These are phyloP conservation scores for Collybiopsis confluens DNA, from an alignment of 768 basidiomycete species.

Conservation along the genomic window DNA sequence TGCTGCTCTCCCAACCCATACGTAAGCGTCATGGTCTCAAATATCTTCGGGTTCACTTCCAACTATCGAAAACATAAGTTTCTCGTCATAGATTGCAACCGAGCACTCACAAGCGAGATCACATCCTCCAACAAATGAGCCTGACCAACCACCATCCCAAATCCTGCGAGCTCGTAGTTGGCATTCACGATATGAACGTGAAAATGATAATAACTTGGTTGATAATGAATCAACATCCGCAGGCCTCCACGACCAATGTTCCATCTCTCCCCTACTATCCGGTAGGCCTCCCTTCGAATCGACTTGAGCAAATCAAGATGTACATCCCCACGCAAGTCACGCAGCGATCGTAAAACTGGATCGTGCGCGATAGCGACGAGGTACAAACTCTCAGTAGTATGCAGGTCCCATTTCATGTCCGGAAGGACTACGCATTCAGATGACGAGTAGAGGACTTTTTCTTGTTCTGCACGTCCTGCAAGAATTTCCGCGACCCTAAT, in stretches of 20 bases:
- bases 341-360: conserved; percentile 58
- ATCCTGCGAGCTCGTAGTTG: conserved; percentile 51
- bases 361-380: conserved; percentile 75
- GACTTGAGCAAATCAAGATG: conserved; percentile 67
- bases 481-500: conserved; percentile 85
- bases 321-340: conserved; percentile 51
- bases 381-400: conserved; percentile 73
- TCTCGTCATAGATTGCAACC: background rate
- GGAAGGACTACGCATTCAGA: conserved; percentile 77
- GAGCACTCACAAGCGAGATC: conserved; percentile 66
- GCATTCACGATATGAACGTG: conserved; percentile 90
- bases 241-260: conserved; percentile 57
- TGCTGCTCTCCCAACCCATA: conserved; percentile 85
- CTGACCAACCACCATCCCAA: conserved; percentile 83
- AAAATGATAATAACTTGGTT: conserved; percentile 94
- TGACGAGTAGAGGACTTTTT: conserved; percentile 64
- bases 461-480: conserved; percentile 67
- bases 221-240: conserved; percentile 89
- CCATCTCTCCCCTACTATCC: conserved; percentile 59
- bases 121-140: conserved; percentile 92
- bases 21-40: conserved; percentile 71
- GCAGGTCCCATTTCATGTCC: conserved; percentile 96
- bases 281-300: conserved; percentile 54
- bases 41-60: conserved; percentile 54
- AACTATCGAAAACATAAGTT: conserved; percentile 38